Base-by-base conservation (phyloP, 2,329 filamentous ascomycete genomes). In the Corynespora cassiicola region DNA sequence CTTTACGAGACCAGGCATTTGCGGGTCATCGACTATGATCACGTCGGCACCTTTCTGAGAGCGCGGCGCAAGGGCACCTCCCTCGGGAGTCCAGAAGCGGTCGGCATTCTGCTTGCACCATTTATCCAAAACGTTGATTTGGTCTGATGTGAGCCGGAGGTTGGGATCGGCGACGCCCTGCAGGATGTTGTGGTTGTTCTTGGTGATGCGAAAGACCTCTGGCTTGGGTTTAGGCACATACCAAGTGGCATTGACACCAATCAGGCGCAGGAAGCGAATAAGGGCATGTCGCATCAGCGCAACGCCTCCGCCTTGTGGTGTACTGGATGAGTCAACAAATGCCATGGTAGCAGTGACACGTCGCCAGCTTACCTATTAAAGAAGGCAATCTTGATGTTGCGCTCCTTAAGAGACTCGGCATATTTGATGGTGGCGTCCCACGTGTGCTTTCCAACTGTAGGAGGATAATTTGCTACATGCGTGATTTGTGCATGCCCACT, bases 181-280 rank as follows among this genome's bases (percentile, higher is more conserved):
- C 3, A 94, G 81, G 49, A 92, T 91, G 68, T 94, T 94, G 79
- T 94, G 88, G 54, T 90, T 87, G 51, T 86, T 90, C 71, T 94
- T 94, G 52, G 88, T 94, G 66, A 89, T 86, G 33, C 87, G 79
- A 68, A 94, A 94, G 8, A 92, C 83, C 11, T 86, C 84, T 3
- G 87, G 87, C 33, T 86, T 84, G 15, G 88, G 87, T 64, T 89
- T 90, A 6, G 88, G 88, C 1, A 92, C 88, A 45, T 79, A 91
- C 88, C 88, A 94, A 39, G 78, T 82, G 53, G 87, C 74, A 46
- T 91, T 78, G 1, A 90, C 81, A 1, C 80, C 85, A 28, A 88
- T 61, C 3, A 83, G 71, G 38, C 81, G 78, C 17, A 85, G 78
- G 56, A 90, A 87, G 35, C 88, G 79, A 30, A 91, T 80, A 19